Evolutionary conservation across 345 rosid species (phyloP).

Genomic region (Boechera stricta): DNA sequence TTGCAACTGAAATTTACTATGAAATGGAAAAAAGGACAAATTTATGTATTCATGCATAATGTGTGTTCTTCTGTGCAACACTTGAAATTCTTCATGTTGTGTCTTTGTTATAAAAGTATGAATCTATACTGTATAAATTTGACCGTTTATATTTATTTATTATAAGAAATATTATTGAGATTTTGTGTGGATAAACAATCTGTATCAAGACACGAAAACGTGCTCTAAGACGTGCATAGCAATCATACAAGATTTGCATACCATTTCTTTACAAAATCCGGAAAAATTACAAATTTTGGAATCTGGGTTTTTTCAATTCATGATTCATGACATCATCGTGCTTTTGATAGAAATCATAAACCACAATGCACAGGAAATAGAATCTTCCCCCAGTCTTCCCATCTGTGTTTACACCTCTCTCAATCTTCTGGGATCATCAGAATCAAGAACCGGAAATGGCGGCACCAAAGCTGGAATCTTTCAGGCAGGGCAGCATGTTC

Average conservation of each 20-base stretch:
- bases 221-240: conserved; percentile 45
- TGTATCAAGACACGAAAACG: conserved; percentile 32
- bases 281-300: conserved; percentile 11
- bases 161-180: not conserved
- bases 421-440: conserved; percentile 6
- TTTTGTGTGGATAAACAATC: conserved; percentile 19
- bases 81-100: conserved; percentile 41
- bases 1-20: conserved; percentile 3
- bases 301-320: conserved; percentile 9
- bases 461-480: conserved; percentile 44
- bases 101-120: not conserved
- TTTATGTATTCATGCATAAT: conserved; percentile 50
- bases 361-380: conserved; percentile 19
- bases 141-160: not conserved
- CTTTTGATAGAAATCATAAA: conserved; percentile 22
- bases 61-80: conserved; percentile 47
- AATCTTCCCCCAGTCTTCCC: not conserved
- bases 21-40: not conserved
- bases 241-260: conserved; percentile 25
- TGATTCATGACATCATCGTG: conserved; percentile 10
- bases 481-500: conserved; percentile 44
- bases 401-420: conserved; percentile 15
- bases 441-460: conserved; percentile 41
- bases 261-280: conserved; percentile 15
- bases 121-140: conserved; percentile 1